A percentile compares a stretch with the other conserved stretches of the same genome.
Evolutionary conservation across 345 rosid genomes (phyloP).

Genomic region (Hevea brasiliensis): DNA sequence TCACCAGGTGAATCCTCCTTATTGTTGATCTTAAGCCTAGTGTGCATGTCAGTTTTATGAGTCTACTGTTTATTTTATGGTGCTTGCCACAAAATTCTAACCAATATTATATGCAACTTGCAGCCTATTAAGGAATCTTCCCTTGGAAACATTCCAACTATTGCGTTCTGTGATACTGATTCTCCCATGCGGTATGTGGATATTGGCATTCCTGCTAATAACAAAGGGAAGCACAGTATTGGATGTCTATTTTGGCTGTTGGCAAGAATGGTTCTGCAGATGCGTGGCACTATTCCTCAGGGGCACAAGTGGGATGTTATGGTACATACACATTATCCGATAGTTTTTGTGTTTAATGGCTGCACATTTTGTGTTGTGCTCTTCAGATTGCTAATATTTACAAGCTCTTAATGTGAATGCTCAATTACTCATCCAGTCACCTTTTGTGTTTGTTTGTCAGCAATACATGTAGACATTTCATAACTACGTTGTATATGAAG

Average conservation of each 20-base stretch:
- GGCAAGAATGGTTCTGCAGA: slow-evolving; percentile 94
- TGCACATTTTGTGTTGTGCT: not conserved
- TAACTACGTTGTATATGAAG: too few relatives aligned
- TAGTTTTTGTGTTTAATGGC: too few relatives aligned
- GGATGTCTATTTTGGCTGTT: slow-evolving; percentile 97
- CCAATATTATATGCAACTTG: slow-evolving; percentile 6
- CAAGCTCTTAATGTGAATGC: too few relatives aligned
- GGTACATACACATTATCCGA: slow-evolving; percentile 5
- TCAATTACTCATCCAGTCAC: too few relatives aligned
- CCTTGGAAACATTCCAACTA: slow-evolving; percentile 91
- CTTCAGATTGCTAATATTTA: not conserved
- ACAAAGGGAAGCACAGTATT: slow-evolving; percentile 96
- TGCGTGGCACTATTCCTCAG: slow-evolving; percentile 87
- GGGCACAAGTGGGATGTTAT: slow-evolving; percentile 44
- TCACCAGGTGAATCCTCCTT: slow-evolving; percentile 58
- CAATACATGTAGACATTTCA: too few relatives aligned
- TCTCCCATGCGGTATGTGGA: slow-evolving; percentile 93
- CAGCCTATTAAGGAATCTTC: slow-evolving; percentile 98
- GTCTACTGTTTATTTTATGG: too few relatives aligned
- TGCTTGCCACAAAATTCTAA: too few relatives aligned
- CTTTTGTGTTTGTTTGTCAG: too few relatives aligned
- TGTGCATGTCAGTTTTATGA: too few relatives aligned
- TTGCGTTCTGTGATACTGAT: slow-evolving; percentile 95
- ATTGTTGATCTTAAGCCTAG: not conserved
- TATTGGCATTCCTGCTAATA: slow-evolving; percentile 92